phyloP scores from a whole-genome alignment of 2,329 filamentous ascomycete genomes.

The Gremmenia infestans region DNA sequence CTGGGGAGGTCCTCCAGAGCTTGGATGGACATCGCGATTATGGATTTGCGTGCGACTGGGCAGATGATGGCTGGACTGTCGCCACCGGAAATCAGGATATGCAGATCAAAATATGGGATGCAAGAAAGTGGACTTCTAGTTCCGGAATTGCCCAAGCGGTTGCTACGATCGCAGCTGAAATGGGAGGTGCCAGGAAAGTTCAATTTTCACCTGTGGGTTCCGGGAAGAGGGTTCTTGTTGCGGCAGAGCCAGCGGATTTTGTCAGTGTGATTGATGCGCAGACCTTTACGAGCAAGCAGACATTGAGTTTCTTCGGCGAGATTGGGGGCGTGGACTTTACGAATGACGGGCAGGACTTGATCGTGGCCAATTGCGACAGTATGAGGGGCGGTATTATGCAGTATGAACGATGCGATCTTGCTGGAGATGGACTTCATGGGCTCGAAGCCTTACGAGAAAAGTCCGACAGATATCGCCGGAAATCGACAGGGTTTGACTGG shows the following conservation, averaged over 20 bases:
- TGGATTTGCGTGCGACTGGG: slow-evolving; percentile 76
- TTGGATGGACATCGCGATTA: slow-evolving; percentile 64
- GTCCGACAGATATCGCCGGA: not conserved
- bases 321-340: slow-evolving; percentile 65
- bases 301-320: slow-evolving; percentile 69
- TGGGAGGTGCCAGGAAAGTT: slow-evolving; percentile 64
- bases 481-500: slow-evolving; percentile 14
- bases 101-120: slow-evolving; percentile 70
- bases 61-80: slow-evolving; percentile 68
- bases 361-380: slow-evolving; percentile 61
- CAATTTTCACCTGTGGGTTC: slow-evolving; percentile 68
- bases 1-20: slow-evolving; percentile 50
- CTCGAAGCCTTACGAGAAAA: slow-evolving; percentile 7
- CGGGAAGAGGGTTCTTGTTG: slow-evolving; percentile 61
- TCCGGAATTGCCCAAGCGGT: slow-evolving; percentile 45
- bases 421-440: slow-evolving; percentile 19
- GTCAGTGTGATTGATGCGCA: slow-evolving; percentile 66
- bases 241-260: slow-evolving; percentile 71
- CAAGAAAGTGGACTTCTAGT: slow-evolving; percentile 59
- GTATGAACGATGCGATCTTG: slow-evolving; percentile 30
- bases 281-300: slow-evolving; percentile 61
- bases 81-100: slow-evolving; percentile 76
- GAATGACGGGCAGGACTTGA: slow-evolving; percentile 62
- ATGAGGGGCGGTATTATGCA: slow-evolving; percentile 54
- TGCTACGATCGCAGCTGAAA: slow-evolving; percentile 54